Base-by-base conservation (phyloP, 371 early-diverging fungal species). In the Dinochytrium kinnereticum region DNA sequence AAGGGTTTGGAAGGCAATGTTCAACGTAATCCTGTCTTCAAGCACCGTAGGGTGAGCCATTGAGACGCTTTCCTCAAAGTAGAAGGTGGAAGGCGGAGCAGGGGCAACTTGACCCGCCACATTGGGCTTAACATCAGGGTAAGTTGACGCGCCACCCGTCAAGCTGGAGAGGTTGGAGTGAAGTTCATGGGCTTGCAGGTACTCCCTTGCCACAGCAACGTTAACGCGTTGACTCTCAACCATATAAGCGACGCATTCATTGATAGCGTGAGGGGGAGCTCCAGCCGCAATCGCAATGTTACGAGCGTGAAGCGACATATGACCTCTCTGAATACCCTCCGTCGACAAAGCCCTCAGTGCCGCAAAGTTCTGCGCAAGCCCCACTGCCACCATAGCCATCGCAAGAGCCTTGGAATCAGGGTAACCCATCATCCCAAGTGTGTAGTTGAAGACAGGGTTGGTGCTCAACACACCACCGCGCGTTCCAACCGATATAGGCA, bases 341-440 rank as follows among this genome's bases (percentile, higher is more conserved):
- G 91, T 89, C 7, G 83, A 80, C 34, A 91, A 74, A 1, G 91
- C 91, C n/a, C 91, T 71, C 30, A 91, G 77, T 0, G 91, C 91
- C 15, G 91, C 91, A 85, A 91, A 91, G 80, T 91, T 91, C 72
- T 90, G 90, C 2, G 91, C 90, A 30, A 91, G 77, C 0, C 91
- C 91, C 26, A 91, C 86, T 3, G 86, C 85, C 7, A 81, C 87
- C 87, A 91, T 84, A 0, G 83, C 80, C 87, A 82, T 84, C 28
- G 89, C 87, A 34, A 91, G 80, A 10, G 79, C 72, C 76, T 87
- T 84, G 21, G 91, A 83, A 64, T 84, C 83, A 0, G 90, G 91
- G 72, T 85, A 75, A 30, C 86, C 84, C 87, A 89, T 86, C 59
- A 90, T 72, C 10, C 89, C 89, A 1, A 91, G 77, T 19, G 85